Evolutionary conservation across 352 stramenopile species (phyloP).

Genomic region (Phytophthora pluvialis): DNA sequence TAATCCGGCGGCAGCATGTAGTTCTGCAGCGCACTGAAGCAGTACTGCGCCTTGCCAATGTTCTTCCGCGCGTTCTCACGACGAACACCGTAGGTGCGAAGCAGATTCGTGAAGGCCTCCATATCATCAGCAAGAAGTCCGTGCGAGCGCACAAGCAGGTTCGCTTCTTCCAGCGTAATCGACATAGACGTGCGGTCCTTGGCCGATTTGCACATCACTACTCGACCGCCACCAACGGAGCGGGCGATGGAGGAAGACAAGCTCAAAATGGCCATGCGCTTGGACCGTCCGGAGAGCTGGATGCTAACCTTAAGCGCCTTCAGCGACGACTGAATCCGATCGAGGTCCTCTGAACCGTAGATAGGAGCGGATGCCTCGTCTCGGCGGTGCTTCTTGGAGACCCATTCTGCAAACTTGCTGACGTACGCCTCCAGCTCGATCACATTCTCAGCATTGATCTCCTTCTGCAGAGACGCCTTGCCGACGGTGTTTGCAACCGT

Average conservation of each 20-base stretch:
- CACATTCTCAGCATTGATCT: slow-evolving; percentile 85
- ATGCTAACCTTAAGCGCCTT: slow-evolving; percentile 49
- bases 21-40: slow-evolving; percentile 83
- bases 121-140: slow-evolving; percentile 58
- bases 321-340: slow-evolving; percentile 42
- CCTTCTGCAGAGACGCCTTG: slow-evolving; percentile 74
- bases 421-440: slow-evolving; percentile 67
- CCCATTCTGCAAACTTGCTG: slow-evolving; percentile 46
- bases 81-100: slow-evolving; percentile 79
- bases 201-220: slow-evolving; percentile 97
- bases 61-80: slow-evolving; percentile 90
- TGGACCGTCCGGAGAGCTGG: slow-evolving; percentile 59
- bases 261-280: slow-evolving; percentile 84
- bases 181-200: slow-evolving; percentile 98
- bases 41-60: slow-evolving; percentile 87
- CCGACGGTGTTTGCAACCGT: slow-evolving; percentile 92
- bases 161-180: slow-evolving; percentile 94
- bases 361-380: slow-evolving; percentile 24
- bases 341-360: slow-evolving; percentile 39
- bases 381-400: slow-evolving; percentile 36
- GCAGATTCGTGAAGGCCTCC: slow-evolving; percentile 64
- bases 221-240: slow-evolving; percentile 87
- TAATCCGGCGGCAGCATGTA: slow-evolving; percentile 83
- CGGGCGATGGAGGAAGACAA: slow-evolving; percentile 77
- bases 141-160: slow-evolving; percentile 64